These are phyloP conservation scores for Esteya vermicola DNA, from an alignment of 2,329 filamentous ascomycete genomes.

Conservation along the genomic window DNA sequence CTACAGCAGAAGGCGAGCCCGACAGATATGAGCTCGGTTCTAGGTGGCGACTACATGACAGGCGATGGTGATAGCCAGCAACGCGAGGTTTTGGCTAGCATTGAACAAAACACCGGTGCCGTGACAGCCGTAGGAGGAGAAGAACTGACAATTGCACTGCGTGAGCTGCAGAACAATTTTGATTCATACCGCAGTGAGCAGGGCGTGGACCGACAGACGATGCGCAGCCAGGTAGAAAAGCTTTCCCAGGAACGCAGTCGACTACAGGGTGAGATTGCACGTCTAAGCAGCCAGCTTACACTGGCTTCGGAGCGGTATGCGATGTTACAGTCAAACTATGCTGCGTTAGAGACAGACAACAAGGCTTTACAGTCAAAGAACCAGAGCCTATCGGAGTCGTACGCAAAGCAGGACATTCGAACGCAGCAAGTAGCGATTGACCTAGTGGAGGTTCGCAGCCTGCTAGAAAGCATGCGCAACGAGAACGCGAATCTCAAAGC, in stretches of 20 bases:
- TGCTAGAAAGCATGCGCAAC: constrained; percentile 75
- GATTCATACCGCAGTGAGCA: constrained; percentile 83
- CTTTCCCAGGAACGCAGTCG: constrained; percentile 70
- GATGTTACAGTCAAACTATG: constrained; percentile 80
- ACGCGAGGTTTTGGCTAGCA: constrained; percentile 36
- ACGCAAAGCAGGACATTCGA: constrained; percentile 78
- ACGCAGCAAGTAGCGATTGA: constrained; percentile 91
- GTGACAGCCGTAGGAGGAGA: constrained; percentile 36
- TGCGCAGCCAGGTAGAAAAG: constrained; percentile 73
- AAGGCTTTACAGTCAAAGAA: constrained; percentile 72
- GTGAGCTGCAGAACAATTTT: constrained; percentile 79
- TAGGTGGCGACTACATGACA: constrained; percentile 45
- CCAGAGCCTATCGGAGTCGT: constrained; percentile 61
- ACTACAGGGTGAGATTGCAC: constrained; percentile 70
- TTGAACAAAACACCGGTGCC: constrained; percentile 37
- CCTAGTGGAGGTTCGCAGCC: constrained; percentile 68
- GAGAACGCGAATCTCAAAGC: constrained; percentile 89
- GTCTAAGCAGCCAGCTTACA: constrained; percentile 64
- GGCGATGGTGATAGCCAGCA: constrained; percentile 46
- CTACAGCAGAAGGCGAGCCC: constrained; percentile 55
- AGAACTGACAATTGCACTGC: constrained; percentile 63
- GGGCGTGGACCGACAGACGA: constrained; percentile 61
- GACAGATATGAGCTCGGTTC: constrained; percentile 50
- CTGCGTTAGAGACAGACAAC: constrained; percentile 73
- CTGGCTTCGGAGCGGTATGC: constrained; percentile 74